These are phyloP conservation scores for Pythium chondricola DNA, from an alignment of 352 stramenopile genomes.

Conservation along the genomic window DNA sequence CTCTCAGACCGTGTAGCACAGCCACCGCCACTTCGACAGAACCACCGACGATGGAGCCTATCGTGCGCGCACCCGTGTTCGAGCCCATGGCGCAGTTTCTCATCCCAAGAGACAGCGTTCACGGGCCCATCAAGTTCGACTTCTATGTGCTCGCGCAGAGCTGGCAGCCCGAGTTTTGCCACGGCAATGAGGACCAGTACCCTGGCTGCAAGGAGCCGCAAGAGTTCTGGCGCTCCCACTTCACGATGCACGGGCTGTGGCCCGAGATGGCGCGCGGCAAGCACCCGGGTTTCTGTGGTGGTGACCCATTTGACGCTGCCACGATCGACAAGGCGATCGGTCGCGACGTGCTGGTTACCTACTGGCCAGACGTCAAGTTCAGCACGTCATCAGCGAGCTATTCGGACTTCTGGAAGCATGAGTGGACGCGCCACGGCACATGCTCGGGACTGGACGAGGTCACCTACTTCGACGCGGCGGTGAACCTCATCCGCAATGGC, in stretches of 20 bases:
- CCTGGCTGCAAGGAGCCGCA: slow-evolving; percentile 63
- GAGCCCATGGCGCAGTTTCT: slow-evolving; percentile 1
- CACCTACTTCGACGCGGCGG: slow-evolving; percentile 77
- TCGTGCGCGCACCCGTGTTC: slow-evolving; percentile 4
- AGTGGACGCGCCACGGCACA: slow-evolving; percentile 92
- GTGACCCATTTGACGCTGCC: slow-evolving; percentile 62
- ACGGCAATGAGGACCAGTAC: slow-evolving; percentile 42
- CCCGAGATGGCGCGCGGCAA: slow-evolving; percentile 60
- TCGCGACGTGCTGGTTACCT: slow-evolving; percentile 62
- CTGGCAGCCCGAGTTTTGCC: slow-evolving; percentile 87
- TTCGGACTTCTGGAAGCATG: slow-evolving; percentile 90
- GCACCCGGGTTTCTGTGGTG: slow-evolving; percentile 71
- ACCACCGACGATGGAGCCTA: no score
- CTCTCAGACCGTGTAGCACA: no score
- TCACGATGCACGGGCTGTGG: slow-evolving; percentile 89
- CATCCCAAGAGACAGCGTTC: background rate
- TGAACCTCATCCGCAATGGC: slow-evolving; percentile 77
- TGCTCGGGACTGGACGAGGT: slow-evolving; percentile 84
- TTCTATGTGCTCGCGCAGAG: slow-evolving; percentile 90
- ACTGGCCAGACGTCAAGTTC: slow-evolving; percentile 87
- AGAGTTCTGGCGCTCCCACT: slow-evolving; percentile 73
- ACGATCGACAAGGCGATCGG: slow-evolving; percentile 59
- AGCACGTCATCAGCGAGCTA: slow-evolving; percentile 39
- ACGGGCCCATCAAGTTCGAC: slow-evolving; percentile 40
- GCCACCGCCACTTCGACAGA: no score